Evolutionary conservation across 1,139 yeast species (phyloP), one percentile per base, ranked within the genome.

Genomic region (Taphrina wiesneri): DNA sequence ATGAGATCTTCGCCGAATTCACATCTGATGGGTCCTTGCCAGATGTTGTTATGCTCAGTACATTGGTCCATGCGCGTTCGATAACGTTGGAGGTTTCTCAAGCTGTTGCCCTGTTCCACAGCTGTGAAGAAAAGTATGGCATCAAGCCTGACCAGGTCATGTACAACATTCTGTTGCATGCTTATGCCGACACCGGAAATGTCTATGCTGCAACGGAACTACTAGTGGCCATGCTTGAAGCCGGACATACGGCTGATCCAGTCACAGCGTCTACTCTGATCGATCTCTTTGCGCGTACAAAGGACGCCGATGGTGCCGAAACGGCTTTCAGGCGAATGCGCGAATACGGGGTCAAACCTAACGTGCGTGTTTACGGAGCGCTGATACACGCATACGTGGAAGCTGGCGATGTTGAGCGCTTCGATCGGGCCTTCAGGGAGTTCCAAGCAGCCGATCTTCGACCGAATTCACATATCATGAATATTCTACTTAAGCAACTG

Each of bases 381-480:
- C 41, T 60, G 11, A 39, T 60, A 45, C 56, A 60, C 41, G 64
- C 64, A n/a, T 60, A 60, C n/a, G 64, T 60, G 32, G 57, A 60
- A 39, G 57, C 64, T 9, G 57, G 52, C 4, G 64, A 60, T 28
- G 30, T 43, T 11, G 51, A 52, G n/a, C 28, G 52, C 11, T 36
- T 51, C 21, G 49, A 13, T 1, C 7, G 6, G 19, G 57, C 47
- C 1, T 25, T 60, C n/a, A 17, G 36, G 19, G 41, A 39, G 21
- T 36, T 60, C 26, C 54, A 41, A 23, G 30, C 32, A 6, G 23
- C 28, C 13, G 41, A 30, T 5, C 34, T 51, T 26, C 26, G 30
- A 17, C 57, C 57, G 7, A 60, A 49, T 28, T 25, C 57, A 9
- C 25, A 36, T 6, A 60, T 43, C 9, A 60, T 60, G 64, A 60